A percentile compares a stretch with the other conserved stretches of the same genome.
These are phyloP conservation scores for Micromonas pusilla DNA, from an alignment of 139 green algal genomes.

Conservation along the genomic window DNA sequence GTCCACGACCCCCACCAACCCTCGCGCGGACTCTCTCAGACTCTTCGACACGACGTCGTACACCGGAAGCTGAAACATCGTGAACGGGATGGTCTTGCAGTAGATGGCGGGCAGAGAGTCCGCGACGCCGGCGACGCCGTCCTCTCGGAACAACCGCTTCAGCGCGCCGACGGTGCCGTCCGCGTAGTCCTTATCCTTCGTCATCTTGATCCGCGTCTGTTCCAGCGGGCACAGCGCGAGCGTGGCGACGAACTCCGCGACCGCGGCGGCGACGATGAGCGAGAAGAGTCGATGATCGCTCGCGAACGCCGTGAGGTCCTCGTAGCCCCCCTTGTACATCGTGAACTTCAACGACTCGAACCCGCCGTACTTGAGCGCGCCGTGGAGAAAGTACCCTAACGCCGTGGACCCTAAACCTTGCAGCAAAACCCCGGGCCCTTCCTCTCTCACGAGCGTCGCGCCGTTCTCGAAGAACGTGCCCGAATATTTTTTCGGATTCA, in stretches of 20 bases:
- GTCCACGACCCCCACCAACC: no score
- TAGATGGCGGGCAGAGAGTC: neutral
- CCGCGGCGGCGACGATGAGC: neutral
- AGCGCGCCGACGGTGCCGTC: neutral
- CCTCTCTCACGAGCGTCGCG: neutral
- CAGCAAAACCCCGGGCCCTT: neutral
- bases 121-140: neutral
- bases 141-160: neutral
- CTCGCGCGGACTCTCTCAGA: neutral
- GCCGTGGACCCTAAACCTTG: neutral
- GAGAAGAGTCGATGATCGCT: neutral
- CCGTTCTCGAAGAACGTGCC: neutral
- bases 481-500: neutral
- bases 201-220: neutral
- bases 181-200: neutral
- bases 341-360: conserved; percentile 10
- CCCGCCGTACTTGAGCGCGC: conserved; percentile 5
- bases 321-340: neutral
- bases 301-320: neutral
- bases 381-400: neutral
- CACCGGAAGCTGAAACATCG: neutral
- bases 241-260: neutral
- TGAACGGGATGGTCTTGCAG: conserved; percentile 11
- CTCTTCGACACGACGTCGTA: neutral
- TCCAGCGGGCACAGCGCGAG: conserved; percentile 1